Evolutionary conservation across 768 basidiomycete genomes (phyloP), one percentile per base, ranked within the genome.

Genomic region (Trichaptum fuscoviolaceum): DNA sequence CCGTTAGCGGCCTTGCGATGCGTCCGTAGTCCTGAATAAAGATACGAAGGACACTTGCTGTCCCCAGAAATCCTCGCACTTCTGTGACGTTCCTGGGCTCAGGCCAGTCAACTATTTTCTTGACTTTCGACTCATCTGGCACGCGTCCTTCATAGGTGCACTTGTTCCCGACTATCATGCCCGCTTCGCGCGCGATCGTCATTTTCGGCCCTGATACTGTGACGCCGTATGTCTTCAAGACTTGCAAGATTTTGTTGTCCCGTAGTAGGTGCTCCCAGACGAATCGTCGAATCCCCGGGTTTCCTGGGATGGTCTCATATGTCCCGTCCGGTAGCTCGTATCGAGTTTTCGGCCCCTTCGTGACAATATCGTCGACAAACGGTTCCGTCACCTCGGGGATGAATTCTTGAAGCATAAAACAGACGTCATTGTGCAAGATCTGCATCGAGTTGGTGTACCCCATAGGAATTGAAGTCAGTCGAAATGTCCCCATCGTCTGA

Each of bases 361-460:
- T 64, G 0, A 74, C 73, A 0, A 78, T 67, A 66, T 84, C 77
- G 66, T 85, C 78, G 10, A 84, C 74, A 63, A 76, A 85, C 0
- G 74, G 75, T 0, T 69, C 66, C 0, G 77, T 78, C 6, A 72
- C 25, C 0, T 80, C 26, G n/a, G 79, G 80, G 1, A 84, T 82
- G 66, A 83, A 77, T 0, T 73, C 66, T 59, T 77, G 71, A 0
- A 84, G 67, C 7, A 82, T 78, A 35, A 76, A 75, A 0, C 72
- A 72, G 7, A 81, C 73, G 64, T 82, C 75, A 12, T 75, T 78
- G 18, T 83, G 79, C 62, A 81, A 78, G 1, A 82, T 78, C 0
- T 75, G 76, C 0, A 77, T 74, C 0, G 75, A 77, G 26, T 83
- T 82, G 0, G 81, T 81, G 57, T 72, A 80, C 0, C 81, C 83